A percentile compares a stretch with the other conserved stretches of the same genome.
Conservation (phyloP, 176 grass and related monocot species). For the Puya raimondii region DNA sequence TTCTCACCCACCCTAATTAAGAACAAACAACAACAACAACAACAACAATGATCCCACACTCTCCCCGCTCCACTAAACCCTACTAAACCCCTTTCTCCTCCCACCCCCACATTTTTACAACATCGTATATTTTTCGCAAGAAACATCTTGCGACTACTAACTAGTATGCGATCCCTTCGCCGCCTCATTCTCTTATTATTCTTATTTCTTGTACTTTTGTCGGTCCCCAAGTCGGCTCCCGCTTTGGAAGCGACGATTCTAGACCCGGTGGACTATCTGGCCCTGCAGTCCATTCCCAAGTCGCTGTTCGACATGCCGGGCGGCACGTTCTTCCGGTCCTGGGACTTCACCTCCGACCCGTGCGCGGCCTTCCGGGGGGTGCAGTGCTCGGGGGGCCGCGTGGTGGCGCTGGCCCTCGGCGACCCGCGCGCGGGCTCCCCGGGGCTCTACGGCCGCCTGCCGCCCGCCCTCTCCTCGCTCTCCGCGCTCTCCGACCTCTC, state of each 20-base stretch:
- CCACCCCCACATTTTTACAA: too few relatives aligned
- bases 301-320: constrained; percentile 43
- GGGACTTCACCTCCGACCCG: constrained; percentile 82
- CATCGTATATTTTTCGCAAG: too few relatives aligned
- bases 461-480: constrained; percentile 27
- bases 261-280: constrained; percentile 65
- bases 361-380: constrained; percentile 44
- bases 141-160: too few relatives aligned
- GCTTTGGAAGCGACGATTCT: constrained; percentile 24
- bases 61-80: neutral
- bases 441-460: constrained; percentile 33
- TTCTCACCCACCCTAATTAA: neutral
- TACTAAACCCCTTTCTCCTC: neutral
- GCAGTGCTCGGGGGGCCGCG: constrained; percentile 40
- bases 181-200: neutral
- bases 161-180: neutral
- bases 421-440: constrained; percentile 68
- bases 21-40: neutral
- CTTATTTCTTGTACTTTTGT: neutral
- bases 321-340: constrained; percentile 49
- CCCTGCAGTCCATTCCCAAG: constrained; percentile 34
- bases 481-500: constrained; percentile 46
- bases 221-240: neutral
- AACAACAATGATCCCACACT: neutral
- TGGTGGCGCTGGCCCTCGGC: constrained; percentile 45